phyloP scores from a whole-genome alignment of 352 stramenopile genomes.

The Hyaloperonospora brassicae region DNA sequence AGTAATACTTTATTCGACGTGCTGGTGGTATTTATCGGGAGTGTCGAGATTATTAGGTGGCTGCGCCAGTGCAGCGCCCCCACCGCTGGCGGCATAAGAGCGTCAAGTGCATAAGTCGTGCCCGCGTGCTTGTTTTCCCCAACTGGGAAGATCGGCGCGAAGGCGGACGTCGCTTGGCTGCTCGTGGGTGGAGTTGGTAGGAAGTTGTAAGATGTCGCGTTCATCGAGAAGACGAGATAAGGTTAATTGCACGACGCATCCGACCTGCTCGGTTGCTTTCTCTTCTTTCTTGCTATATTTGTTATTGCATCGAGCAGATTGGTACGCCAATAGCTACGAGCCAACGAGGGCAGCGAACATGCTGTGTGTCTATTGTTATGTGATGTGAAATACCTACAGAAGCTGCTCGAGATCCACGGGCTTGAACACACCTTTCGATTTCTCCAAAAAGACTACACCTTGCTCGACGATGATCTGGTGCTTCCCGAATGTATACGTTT shows the following conservation, averaged over 20 bases:
- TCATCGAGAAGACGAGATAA: constrained; percentile 10
- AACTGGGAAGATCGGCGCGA: constrained; percentile 17
- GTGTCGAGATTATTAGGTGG: constrained; percentile 16
- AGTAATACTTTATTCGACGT: constrained; percentile 21
- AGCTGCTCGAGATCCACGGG: constrained; percentile 73
- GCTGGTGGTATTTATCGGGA: constrained; percentile 28
- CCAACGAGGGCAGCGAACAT: background rate
- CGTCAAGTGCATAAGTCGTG: constrained; percentile 8
- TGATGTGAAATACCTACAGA: constrained; percentile 19
- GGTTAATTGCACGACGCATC: constrained; percentile 24
- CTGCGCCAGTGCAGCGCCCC: constrained; percentile 2
- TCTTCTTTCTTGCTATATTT: constrained; percentile 5
- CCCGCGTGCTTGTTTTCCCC: constrained; percentile 21
- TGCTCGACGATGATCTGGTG: constrained; percentile 82
- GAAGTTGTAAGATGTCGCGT: constrained; percentile 15
- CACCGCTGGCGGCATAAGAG: constrained; percentile 6
- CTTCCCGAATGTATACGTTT: constrained; percentile 72
- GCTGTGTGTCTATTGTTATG: background rate
- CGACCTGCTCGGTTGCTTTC: constrained; percentile 9
- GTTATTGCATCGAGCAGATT: background rate
- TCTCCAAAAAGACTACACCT: constrained; percentile 69
- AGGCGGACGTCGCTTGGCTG: constrained; percentile 8
- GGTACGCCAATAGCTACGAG: background rate
- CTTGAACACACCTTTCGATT: constrained; percentile 53
- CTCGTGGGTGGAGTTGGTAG: constrained; percentile 12